Conservation (phyloP, 2,329 filamentous ascomycete species). For the Pyrenophora teres region DNA sequence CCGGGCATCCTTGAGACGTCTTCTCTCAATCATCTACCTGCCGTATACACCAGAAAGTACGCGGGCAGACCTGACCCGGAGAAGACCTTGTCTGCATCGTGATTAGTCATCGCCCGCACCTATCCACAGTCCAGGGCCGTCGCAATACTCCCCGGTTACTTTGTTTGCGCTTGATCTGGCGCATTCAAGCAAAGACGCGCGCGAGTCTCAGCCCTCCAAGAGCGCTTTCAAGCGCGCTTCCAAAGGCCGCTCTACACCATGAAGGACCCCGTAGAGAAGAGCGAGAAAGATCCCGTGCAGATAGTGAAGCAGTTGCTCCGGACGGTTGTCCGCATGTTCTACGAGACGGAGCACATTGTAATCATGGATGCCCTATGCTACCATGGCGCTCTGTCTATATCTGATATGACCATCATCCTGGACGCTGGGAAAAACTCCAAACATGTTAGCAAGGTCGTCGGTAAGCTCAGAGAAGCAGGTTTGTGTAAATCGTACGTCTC, state of each 20-base stretch:
- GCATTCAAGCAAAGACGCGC: constrained; percentile 16
- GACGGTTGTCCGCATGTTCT: constrained; percentile 84
- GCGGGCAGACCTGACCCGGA: constrained; percentile 17
- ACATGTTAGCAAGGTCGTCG: constrained; percentile 87
- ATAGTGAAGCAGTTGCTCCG: constrained; percentile 79
- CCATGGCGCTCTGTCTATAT: constrained; percentile 79
- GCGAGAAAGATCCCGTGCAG: constrained; percentile 56
- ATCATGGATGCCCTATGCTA: constrained; percentile 79
- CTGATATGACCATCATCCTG: constrained; percentile 85
- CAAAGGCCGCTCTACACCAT: constrained; percentile 9
- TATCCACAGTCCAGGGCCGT: neutral
- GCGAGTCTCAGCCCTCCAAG: neutral
- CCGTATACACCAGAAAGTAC: constrained; percentile 19
- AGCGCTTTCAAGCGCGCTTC: neutral
- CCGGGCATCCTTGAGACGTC: constrained; percentile 2
- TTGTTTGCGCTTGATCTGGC: constrained; percentile 6
- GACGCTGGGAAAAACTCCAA: constrained; percentile 78
- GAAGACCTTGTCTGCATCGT: constrained; percentile 1
- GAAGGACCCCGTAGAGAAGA: constrained; percentile 54
- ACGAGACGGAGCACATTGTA: constrained; percentile 80
- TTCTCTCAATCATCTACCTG: constrained; percentile 6
- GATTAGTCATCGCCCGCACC: neutral
- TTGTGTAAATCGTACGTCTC: constrained; percentile 75
- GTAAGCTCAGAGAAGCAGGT: constrained; percentile 81
- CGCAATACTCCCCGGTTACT: neutral